phyloP scores from a whole-genome alignment of 208 protist genomes.

The Polymyxa betae region DNA sequence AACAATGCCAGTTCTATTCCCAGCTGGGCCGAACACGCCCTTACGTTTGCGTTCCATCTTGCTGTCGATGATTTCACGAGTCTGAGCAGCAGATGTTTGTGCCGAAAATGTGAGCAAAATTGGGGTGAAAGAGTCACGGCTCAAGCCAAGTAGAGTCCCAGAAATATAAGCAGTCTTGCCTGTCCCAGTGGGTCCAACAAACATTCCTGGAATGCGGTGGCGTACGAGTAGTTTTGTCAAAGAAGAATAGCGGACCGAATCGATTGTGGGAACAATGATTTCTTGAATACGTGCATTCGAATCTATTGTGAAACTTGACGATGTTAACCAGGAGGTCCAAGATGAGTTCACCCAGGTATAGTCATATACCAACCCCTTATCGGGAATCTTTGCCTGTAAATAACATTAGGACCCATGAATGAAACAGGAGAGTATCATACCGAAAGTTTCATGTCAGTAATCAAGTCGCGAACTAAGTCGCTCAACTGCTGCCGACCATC shows the following conservation, averaged over 20 bases:
- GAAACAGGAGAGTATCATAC: not conserved
- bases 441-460: constrained; percentile 66
- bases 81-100: constrained; percentile 93
- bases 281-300: constrained; percentile 83
- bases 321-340: constrained; percentile 83
- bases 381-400: constrained; percentile 73
- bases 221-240: constrained; percentile 87
- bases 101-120: constrained; percentile 95
- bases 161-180: constrained; percentile 92
- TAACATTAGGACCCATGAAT: not conserved
- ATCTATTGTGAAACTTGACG: constrained; percentile 83
- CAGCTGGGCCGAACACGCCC: constrained; percentile 86
- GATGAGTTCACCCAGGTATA: constrained; percentile 82
- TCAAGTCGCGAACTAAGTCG: constrained; percentile 83
- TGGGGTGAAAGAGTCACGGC: constrained; percentile 89
- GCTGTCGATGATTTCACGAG: constrained; percentile 94
- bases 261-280: constrained; percentile 95
- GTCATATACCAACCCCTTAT: constrained; percentile 90
- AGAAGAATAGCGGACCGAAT: constrained; percentile 91
- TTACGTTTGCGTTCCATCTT: constrained; percentile 88
- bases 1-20: constrained; percentile 91
- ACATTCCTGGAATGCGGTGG: constrained; percentile 86
- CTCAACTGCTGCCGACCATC: constrained; percentile 87
- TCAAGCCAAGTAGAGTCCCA: constrained; percentile 84
- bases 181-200: constrained; percentile 94